Base-by-base conservation (phyloP, 2,329 filamentous ascomycete species). In the Canariomyces notabilis region DNA sequence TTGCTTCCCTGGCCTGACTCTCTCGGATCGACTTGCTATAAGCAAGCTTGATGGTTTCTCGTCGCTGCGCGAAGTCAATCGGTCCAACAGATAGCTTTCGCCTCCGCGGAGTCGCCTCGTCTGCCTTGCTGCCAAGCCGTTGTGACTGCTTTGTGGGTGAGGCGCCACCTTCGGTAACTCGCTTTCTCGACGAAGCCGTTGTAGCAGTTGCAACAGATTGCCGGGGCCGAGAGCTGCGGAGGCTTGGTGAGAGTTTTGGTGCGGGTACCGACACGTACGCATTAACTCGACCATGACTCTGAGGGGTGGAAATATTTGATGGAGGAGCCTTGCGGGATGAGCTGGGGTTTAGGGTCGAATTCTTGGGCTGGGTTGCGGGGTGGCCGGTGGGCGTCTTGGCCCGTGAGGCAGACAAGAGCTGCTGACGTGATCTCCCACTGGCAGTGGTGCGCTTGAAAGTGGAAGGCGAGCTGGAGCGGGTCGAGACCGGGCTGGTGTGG, bases 21-120 rank as follows among this genome's bases (percentile, higher is more conserved):
- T 88, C 85, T 52, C 84, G 79, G 38, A 93, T 82, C n/a, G 85
- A 88, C 61, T 86, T 87, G 57, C 82, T 90, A 64, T 94, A 91
- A 12, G 88, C 89, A 46, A 89, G 80, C 57, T 90, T 85, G 58
- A 95, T 94, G 50, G 83, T 82, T 60, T 89, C 84, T 57, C 89
- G 77, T 41, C 88, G 79, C 55, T 87, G 86, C 49, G 85, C 88
- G 62, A 94, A 93, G 65, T 95, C 87, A 42, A 94, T 87, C 49
- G 85, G 84, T 1, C 84, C 84, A 48, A 90, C 69, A 1, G 77
- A 77, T 42, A 80, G 71, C 59, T 80, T 80, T 35, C 74, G 71
- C 48, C 75, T 69, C 23, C 69, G 63, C 5, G 63, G 50, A 5
- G 66, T 56, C 22, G 61, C 57, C 42, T 74, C 73, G 31, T 65